phyloP scores from a whole-genome alignment of 257 asterid genomes.

The Jacaranda copaia region DNA sequence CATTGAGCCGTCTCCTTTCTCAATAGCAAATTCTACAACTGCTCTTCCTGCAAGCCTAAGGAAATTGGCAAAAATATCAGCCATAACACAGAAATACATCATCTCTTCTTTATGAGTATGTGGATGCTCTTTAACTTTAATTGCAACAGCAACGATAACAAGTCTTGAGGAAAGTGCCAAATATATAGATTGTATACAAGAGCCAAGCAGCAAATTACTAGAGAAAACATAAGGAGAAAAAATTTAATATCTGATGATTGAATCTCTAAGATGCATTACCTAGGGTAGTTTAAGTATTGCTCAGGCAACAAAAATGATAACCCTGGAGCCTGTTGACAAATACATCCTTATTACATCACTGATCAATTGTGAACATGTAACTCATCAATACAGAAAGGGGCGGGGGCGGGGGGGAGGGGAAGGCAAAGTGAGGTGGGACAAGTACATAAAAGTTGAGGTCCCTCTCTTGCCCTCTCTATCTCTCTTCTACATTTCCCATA shows the following conservation, averaged over 20 bases:
- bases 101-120: slow-evolving; percentile 8
- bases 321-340: slow-evolving; percentile 96
- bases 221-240: neutral
- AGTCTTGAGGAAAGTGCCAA: too few species aligned
- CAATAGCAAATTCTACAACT: slow-evolving; percentile 82
- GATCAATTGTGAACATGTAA: slow-evolving; percentile 43
- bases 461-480: neutral
- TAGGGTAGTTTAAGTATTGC: slow-evolving; percentile 77
- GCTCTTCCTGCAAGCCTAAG: slow-evolving; percentile 97
- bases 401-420: too few species aligned
- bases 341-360: slow-evolving; percentile 49
- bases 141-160: too few species aligned
- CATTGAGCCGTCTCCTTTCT: slow-evolving; percentile 84
- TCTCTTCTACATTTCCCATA: neutral
- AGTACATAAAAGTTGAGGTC: neutral
- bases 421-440: slow-evolving; percentile 19
- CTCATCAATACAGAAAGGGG: slow-evolving; percentile 40
- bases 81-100: slow-evolving; percentile 18
- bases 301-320: slow-evolving; percentile 85
- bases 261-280: slow-evolving; percentile 56
- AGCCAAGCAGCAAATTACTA: slow-evolving; percentile 6
- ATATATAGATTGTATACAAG: neutral
- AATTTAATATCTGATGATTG: slow-evolving; percentile 3
- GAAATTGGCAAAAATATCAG: slow-evolving; percentile 41
- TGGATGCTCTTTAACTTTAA: slow-evolving; percentile 9